These are phyloP conservation scores for Crepidotus variabilis DNA, from an alignment of 768 basidiomycete species.

Conservation along the genomic window DNA sequence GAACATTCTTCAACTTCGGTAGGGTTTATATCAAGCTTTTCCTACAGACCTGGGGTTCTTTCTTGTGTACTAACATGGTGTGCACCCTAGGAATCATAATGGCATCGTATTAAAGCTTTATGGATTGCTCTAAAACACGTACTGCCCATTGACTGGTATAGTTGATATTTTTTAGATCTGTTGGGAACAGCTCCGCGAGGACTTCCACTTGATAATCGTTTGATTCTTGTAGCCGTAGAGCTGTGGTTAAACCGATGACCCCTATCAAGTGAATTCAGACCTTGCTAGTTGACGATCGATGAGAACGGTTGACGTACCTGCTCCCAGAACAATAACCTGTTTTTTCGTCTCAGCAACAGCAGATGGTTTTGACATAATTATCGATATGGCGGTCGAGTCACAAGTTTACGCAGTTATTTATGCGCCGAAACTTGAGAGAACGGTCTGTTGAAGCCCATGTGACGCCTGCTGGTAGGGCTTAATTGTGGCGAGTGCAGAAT, in stretches of 20 bases:
- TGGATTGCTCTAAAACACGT: constrained; percentile 25
- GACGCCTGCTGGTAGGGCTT: too few species aligned
- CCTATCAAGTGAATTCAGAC: constrained; percentile 34
- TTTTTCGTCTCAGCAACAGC: too few species aligned
- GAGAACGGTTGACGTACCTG: neutral
- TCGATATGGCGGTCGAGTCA: neutral
- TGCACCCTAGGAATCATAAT: constrained; percentile 51
- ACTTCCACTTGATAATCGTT: constrained; percentile 62
- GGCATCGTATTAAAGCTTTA: neutral
- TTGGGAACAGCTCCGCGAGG: constrained; percentile 65
- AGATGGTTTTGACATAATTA: neutral
- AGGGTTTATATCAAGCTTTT: neutral
- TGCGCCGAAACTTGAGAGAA: too few species aligned
- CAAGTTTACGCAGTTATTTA: too few species aligned
- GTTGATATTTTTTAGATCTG: constrained; percentile 55
- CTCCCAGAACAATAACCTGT: neutral
- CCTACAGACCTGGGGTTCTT: neutral
- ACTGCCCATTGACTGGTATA: constrained; percentile 86
- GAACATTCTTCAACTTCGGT: constrained; percentile 6
- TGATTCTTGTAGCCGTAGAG: constrained; percentile 60
- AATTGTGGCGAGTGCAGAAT: too few species aligned
- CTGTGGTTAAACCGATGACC: constrained; percentile 74
- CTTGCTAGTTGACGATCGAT: neutral
- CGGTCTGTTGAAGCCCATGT: too few species aligned
- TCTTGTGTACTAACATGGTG: constrained; percentile 61